A percentile compares a stretch with the other conserved stretches of the same genome.
Conservation (phyloP, 2,329 filamentous ascomycete species). For the Monosporascus ibericus region DNA sequence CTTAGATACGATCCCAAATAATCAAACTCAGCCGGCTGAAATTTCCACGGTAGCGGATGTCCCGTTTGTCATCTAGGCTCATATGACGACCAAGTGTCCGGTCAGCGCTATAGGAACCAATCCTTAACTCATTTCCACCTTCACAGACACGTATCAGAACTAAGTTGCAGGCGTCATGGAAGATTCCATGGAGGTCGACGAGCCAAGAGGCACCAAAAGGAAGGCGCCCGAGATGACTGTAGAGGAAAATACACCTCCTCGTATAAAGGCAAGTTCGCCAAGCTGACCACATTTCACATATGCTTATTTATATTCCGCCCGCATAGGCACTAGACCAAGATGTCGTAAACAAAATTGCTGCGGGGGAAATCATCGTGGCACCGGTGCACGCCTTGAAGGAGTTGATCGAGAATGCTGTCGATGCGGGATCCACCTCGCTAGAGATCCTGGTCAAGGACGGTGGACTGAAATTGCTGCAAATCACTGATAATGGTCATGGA, state of each 20-base stretch:
- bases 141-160: too few species aligned
- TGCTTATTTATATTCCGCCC: not conserved
- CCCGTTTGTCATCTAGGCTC: too few species aligned
- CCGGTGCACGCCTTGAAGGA: slow-evolving; percentile 96
- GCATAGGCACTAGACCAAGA: slow-evolving; percentile 74
- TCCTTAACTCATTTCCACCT: not conserved
- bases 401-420: slow-evolving; percentile 92
- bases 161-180: slow-evolving; percentile 11
- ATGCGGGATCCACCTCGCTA: slow-evolving; percentile 87
- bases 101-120: not conserved
- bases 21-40: too few species aligned
- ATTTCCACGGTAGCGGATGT: too few species aligned
- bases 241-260: slow-evolving; percentile 27
- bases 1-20: not conserved
- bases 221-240: slow-evolving; percentile 36
- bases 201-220: slow-evolving; percentile 40
- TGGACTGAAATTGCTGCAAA: slow-evolving; percentile 89
- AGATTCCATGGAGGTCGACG: slow-evolving; percentile 40
- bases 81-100: too few species aligned
- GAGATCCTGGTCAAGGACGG: slow-evolving; percentile 94
- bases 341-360: slow-evolving; percentile 97
- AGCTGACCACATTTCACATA: not conserved
- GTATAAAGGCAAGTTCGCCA: slow-evolving; percentile 40
- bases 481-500: slow-evolving; percentile 93
- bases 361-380: slow-evolving; percentile 95